Evolutionary conservation across 768 basidiomycete genomes (phyloP).

Genomic region (Russula vinacea): DNA sequence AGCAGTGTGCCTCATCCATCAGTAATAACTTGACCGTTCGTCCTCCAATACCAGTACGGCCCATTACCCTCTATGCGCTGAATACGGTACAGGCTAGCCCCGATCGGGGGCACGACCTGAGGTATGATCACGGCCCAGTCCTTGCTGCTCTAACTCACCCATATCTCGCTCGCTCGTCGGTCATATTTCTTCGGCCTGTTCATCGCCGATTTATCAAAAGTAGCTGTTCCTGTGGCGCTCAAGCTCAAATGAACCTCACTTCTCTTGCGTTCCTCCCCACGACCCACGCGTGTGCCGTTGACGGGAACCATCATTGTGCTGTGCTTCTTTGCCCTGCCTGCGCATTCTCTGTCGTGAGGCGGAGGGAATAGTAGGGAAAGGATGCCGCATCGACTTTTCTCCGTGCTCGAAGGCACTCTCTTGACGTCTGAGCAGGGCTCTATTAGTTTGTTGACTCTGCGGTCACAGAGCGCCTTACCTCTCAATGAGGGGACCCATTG

Average conservation of each 20-base stretch:
- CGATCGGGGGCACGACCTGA: slow-evolving; percentile 13
- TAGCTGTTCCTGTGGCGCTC: slow-evolving; percentile 25
- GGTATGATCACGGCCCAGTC: not conserved
- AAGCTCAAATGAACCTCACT: slow-evolving; percentile 18
- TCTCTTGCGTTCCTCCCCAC: slow-evolving; percentile 19
- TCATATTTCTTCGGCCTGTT: slow-evolving; percentile 3
- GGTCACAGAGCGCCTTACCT: slow-evolving; percentile 25
- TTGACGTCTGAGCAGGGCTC: slow-evolving; percentile 21
- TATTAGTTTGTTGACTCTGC: slow-evolving; percentile 19
- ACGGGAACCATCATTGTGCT: slow-evolving; percentile 21
- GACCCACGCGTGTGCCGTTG: slow-evolving; percentile 24
- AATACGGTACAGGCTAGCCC: not conserved
- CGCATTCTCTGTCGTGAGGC: slow-evolving; percentile 19
- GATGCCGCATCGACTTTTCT: slow-evolving; percentile 21
- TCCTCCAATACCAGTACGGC: not conserved
- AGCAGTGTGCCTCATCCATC: slow-evolving; percentile 15
- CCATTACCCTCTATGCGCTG: not conserved
- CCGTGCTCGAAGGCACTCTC: slow-evolving; percentile 22
- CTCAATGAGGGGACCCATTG: slow-evolving; percentile 17
- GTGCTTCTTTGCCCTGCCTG: slow-evolving; percentile 24
- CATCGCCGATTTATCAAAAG: slow-evolving; percentile 25
- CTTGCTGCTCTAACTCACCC: slow-evolving; percentile 4
- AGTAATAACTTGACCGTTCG: not conserved
- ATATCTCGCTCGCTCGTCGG: not conserved
- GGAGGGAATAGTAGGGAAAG: slow-evolving; percentile 13